These are phyloP conservation scores for Boletus rex-veris DNA, from an alignment of 768 basidiomycete species.

Conservation along the genomic window DNA sequence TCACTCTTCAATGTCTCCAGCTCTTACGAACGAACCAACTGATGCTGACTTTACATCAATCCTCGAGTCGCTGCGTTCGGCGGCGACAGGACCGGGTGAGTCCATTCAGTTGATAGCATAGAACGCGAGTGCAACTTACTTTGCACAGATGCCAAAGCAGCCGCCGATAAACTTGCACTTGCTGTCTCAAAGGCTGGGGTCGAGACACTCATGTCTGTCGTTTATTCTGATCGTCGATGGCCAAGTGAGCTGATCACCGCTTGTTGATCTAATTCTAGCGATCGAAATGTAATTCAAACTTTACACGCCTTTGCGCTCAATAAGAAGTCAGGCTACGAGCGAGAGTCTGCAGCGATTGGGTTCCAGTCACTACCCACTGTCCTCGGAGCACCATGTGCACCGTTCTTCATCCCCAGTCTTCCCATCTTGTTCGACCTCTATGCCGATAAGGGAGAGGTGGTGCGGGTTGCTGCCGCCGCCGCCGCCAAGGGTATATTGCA, in stretches of 20 bases:
- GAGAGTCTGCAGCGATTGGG: conserved; percentile 81
- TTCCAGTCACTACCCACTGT: conserved; percentile 70
- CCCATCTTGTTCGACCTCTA: conserved; percentile 77
- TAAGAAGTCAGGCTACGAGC: conserved; percentile 85
- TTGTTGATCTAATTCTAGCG: conserved; percentile 37
- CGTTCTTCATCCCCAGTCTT: conserved; percentile 74
- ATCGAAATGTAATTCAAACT: conserved; percentile 57
- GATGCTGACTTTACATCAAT: conserved; percentile 42
- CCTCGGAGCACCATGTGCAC: conserved; percentile 68
- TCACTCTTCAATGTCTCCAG: conserved; percentile 47
- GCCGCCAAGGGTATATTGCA: conserved; percentile 85
- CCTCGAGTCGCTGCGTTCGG: conserved; percentile 47
- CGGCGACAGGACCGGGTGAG: conserved; percentile 61
- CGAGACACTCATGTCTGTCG: conserved; percentile 55
- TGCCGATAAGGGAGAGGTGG: conserved; percentile 93
- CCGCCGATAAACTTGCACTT: conserved; percentile 75
- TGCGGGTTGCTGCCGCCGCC: conserved; percentile 72
- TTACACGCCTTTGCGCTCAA: conserved; percentile 71
- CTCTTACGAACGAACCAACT: conserved; percentile 44
- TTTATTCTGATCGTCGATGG: conserved; percentile 2
- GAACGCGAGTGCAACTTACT: conserved; percentile 1
- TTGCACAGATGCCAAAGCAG: conserved; percentile 74
- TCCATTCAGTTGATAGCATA: conserved; percentile 1
- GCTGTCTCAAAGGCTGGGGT: conserved; percentile 63
- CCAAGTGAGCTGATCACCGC: conserved; percentile 13